These are phyloP conservation scores for Alternaria rosae DNA, from an alignment of 2,329 filamentous ascomycete genomes.

Conservation along the genomic window DNA sequence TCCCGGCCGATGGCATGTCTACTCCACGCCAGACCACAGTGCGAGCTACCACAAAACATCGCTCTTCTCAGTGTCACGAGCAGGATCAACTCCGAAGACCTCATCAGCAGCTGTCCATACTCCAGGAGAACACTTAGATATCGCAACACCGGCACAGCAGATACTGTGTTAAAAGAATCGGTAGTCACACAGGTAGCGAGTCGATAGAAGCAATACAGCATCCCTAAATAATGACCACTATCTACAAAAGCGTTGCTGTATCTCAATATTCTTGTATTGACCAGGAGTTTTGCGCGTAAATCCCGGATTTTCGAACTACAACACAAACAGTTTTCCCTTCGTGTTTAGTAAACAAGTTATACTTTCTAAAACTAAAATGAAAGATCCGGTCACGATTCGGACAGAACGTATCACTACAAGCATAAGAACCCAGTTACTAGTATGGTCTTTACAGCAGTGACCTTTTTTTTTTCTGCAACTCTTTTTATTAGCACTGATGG, in stretches of 20 bases:
- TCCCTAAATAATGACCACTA: no score
- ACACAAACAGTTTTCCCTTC: not conserved
- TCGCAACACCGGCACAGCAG: not conserved
- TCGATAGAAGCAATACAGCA: not conserved
- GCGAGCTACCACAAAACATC: not conserved
- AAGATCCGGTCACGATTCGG: not conserved
- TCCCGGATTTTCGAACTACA: not conserved
- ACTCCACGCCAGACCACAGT: not conserved
- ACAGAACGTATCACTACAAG: not conserved
- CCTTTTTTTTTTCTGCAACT: not conserved
- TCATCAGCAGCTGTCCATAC: not conserved
- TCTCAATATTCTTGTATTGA: not conserved
- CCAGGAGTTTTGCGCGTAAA: not conserved
- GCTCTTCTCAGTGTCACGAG: not conserved
- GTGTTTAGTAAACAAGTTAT: not conserved
- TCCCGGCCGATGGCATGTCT: not conserved
- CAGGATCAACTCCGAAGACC: not conserved
- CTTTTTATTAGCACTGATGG: accelerated
- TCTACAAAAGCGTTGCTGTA: not conserved
- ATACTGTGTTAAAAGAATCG: not conserved
- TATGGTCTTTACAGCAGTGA: not conserved
- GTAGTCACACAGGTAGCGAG: not conserved
- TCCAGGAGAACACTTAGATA: not conserved
- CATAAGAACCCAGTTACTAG: not conserved
- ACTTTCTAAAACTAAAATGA: not conserved